Evolutionary conservation across 495 filamentous ascomycete genomes (phyloP).

Genomic region (Podospora sp.): DNA sequence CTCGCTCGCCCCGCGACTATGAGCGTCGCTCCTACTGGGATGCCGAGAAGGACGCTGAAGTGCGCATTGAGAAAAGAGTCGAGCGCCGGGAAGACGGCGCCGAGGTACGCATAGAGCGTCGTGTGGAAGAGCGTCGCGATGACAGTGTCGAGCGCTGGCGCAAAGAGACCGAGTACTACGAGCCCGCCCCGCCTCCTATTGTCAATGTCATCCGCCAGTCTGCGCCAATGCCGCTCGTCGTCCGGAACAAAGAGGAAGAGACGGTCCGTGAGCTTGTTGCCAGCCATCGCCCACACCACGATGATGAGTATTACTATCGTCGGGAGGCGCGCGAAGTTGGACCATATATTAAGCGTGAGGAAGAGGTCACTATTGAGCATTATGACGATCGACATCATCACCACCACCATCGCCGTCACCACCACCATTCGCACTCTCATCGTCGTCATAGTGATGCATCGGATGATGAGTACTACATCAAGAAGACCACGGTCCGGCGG

Average conservation of each 20-base stretch:
- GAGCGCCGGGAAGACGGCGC: conserved; percentile 47
- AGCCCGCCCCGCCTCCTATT: conserved; percentile 53
- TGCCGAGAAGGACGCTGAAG: conserved; percentile 39
- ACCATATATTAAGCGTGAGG: conserved; percentile 54
- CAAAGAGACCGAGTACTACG: conserved; percentile 70
- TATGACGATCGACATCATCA: conserved; percentile 52
- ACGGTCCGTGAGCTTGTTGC: conserved; percentile 30
- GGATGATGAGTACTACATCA: conserved; percentile 50
- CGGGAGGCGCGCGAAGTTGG: conserved; percentile 59
- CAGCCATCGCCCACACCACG: conserved; percentile 57
- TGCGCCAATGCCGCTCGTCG: conserved; percentile 63
- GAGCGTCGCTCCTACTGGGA: conserved; percentile 48
- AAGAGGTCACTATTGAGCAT: conserved; percentile 48
- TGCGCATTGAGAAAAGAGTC: conserved; percentile 48
- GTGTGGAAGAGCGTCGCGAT: conserved; percentile 47
- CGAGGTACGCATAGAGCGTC: conserved; percentile 51
- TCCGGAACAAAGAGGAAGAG: conserved; percentile 55
- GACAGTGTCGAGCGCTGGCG: conserved; percentile 64
- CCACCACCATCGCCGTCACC: conserved; percentile 42
- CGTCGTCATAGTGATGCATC: conserved; percentile 51
- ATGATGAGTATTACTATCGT: conserved; percentile 53
- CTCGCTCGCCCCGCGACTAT: conserved; percentile 38
- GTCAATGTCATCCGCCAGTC: conserved; percentile 72
- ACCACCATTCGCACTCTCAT: conserved; percentile 35
- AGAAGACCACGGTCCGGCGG: conserved; percentile 52